Conservation (phyloP, 768 basidiomycete genomes). For the Ramaria rubella region DNA sequence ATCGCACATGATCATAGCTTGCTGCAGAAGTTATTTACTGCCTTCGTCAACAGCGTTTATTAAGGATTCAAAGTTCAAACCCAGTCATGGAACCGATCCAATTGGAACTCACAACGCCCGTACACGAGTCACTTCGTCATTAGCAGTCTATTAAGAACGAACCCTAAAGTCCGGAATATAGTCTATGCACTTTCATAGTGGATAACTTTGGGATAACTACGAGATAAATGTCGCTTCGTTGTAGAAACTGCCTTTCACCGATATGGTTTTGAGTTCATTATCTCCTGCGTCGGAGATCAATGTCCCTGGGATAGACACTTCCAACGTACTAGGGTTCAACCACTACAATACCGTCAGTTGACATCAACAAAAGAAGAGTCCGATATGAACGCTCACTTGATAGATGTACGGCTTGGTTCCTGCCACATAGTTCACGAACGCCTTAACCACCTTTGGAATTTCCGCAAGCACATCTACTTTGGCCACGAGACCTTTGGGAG, state of each 20-base stretch:
- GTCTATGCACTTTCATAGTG: neutral
- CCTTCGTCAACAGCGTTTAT: neutral
- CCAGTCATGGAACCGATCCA: neutral
- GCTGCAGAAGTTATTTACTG: neutral
- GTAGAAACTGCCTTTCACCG: conserved; percentile 67
- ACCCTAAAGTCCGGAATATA: neutral
- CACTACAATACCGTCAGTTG: conserved; percentile 33
- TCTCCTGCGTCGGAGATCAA: conserved; percentile 33
- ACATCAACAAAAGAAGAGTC: neutral
- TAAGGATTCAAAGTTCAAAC: neutral
- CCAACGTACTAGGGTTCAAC: conserved; percentile 48
- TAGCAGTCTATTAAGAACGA: too few relatives aligned
- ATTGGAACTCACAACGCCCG: too few relatives aligned
- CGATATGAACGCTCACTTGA: conserved; percentile 49
- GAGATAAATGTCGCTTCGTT: conserved; percentile 92
- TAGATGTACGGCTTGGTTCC: conserved; percentile 93
- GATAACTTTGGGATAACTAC: conserved; percentile 11
- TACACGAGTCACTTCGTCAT: too few relatives aligned
- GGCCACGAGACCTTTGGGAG: conserved; percentile 74
- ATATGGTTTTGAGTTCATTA: conserved; percentile 29
- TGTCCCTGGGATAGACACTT: conserved; percentile 37
- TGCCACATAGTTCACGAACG: conserved; percentile 88
- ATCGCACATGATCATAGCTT: conserved; percentile 1
- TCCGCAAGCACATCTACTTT: conserved; percentile 95
- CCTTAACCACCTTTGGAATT: conserved; percentile 87